These are phyloP conservation scores for Tylopilus subfusipes DNA, from an alignment of 768 basidiomycete genomes.

Conservation along the genomic window DNA sequence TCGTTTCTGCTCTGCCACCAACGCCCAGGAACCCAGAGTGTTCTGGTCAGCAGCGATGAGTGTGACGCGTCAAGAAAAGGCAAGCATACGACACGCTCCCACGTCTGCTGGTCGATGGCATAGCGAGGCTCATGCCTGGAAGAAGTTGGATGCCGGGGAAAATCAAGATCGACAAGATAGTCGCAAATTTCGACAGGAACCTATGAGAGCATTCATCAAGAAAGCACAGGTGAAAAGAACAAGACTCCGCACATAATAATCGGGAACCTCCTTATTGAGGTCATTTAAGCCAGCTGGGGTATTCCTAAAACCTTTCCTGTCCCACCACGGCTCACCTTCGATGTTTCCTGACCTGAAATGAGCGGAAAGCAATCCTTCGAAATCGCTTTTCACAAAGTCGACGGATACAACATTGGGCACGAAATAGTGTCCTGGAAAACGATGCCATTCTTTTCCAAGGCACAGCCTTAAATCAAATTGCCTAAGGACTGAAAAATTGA, in stretches of 20 bases:
- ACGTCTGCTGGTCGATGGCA: constrained; percentile 55
- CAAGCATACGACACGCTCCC: constrained; percentile 79
- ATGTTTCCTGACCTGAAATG: constrained; percentile 53
- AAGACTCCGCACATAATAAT: constrained; percentile 65
- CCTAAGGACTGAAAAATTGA: constrained; percentile 67
- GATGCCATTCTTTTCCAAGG: constrained; percentile 92
- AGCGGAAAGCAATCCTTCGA: constrained; percentile 83
- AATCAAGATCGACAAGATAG: constrained; percentile 89
- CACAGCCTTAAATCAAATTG: constrained; percentile 76
- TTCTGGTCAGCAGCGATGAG: constrained; percentile 68
- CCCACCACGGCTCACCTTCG: constrained; percentile 28
- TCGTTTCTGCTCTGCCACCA: constrained; percentile 66
- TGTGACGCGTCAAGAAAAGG: constrained; percentile 82
- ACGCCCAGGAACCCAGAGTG: constrained; percentile 75
- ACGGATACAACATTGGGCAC: constrained; percentile 79
- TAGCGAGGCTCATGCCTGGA: constrained; percentile 78
- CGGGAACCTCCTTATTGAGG: constrained; percentile 72
- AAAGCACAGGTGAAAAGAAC: not conserved
- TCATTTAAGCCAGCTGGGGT: constrained; percentile 78
- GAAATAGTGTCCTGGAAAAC: constrained; percentile 88
- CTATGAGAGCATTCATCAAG: constrained; percentile 35
- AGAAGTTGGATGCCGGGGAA: constrained; percentile 60
- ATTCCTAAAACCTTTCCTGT: constrained; percentile 55
- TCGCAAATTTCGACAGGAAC: constrained; percentile 72
- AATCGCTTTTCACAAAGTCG: constrained; percentile 90